Base-by-base conservation (phyloP, 768 basidiomycete species). In the Kondoa malvinella region DNA sequence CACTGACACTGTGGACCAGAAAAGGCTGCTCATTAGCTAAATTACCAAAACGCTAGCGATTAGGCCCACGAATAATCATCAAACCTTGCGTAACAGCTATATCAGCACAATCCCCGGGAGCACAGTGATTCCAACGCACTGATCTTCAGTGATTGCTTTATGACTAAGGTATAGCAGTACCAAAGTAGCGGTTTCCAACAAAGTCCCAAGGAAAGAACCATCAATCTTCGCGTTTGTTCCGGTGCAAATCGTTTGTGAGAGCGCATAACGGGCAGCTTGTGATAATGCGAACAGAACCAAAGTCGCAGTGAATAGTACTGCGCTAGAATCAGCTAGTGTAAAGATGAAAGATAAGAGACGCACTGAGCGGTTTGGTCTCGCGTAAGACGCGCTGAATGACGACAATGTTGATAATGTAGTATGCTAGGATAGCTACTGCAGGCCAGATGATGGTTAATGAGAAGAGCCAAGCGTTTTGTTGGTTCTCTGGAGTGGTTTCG, bases 101-200 rank as follows among this genome's bases (percentile, higher is more conserved):
- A n/a, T n/a, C n/a, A n/a, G n/a, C n/a, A n/a, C n/a, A n/a, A n/a
- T n/a, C n/a, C n/a, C n/a, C n/a, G n/a, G n/a, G n/a, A n/a, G n/a
- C n/a, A n/a, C n/a, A n/a, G n/a, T n/a, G n/a, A n/a, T n/a, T n/a
- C n/a, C 50, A 25, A 14, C 50, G 15, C 50, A 63, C 69, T 72
- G 68, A 85, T 88, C 88, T 84, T 92, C 90, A 21, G 90, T 92
- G 67, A 92, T 89, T 75, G 85, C 85, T 77, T 81, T 80, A 92
- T 92, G 94, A n/a, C 83, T 89, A 17, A 85, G 75, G 76, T 83
- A 91, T 25, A 94, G 70, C 2, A 83, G 78, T 14, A 79, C 82
- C 0, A 94, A 83, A 0, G 87, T 78, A 0, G 82, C 84, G 0
- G 88, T 88, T 75, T 94, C 89, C 59, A 94, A 79, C 2, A 92